Base-by-base conservation (phyloP, 441 rosid species). In the Rhodomyrtus psidioides region DNA sequence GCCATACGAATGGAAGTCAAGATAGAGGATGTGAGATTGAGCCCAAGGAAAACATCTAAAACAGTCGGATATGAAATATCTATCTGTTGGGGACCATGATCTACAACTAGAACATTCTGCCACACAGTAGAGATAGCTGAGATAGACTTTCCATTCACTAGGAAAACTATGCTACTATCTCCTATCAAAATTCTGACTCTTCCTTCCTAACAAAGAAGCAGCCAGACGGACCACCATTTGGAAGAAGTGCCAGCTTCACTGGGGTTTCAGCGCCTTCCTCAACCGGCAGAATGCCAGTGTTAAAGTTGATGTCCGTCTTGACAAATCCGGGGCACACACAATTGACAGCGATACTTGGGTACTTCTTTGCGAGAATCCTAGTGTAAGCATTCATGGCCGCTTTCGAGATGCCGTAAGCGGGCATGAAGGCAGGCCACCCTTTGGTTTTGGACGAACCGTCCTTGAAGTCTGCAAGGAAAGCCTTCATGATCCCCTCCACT, bases 271-370 rank as follows among this genome's bases (percentile, higher is more conserved):
- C 65, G 17, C 87, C 84, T 82, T 86, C 82, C 17, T 86, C 84
- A 10, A 26, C 51, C 10, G 59, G 21, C 34, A 53, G 6, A n/a
- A 51, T 19, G 23, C 87, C 84, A 9, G 59, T 46, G 53, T 51
- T 44, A 60, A 53, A 82, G 84, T 57, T 85, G 8, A 49, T 1
- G 27, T 85, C 83, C 1, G 85, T 82, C 59, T 82, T 86, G 70
- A 82, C 85, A 46, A 62, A 82, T 26, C 87, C 87, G 16, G 87
- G 87, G 55, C 87, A 86, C 39, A 65, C 54, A 19, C 87, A 85
- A 53, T 86, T 86, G 27, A 86, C 28, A 24, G 42, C 4, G 56
- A 86, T 49, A 17, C 70, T 60, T 4, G 53, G 85, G 82, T 82
- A 42, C 85, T 54, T 86, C 46, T 21, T 14, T 49, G 88, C 65